Evolutionary conservation across 2,329 filamentous ascomycete species (phyloP).

Genomic region (Aspergillus proliferans): DNA sequence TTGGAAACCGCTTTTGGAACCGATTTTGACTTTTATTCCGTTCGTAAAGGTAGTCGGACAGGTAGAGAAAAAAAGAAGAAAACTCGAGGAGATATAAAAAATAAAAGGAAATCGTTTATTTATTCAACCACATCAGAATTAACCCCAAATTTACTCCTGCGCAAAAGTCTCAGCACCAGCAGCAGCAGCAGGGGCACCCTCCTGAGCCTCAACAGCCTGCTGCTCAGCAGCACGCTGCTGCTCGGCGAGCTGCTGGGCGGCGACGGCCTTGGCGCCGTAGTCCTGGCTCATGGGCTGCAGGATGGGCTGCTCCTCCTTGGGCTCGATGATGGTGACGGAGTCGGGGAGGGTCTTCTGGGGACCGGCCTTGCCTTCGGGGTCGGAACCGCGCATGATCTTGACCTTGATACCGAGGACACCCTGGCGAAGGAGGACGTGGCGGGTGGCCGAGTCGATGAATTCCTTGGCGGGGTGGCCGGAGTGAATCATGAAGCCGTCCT

Average conservation of each 20-base stretch:
- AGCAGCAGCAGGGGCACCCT: conserved; percentile 36
- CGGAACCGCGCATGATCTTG: conserved; percentile 99
- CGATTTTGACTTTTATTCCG: conserved; percentile 24
- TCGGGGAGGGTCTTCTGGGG: conserved; percentile 96
- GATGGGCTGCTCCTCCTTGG: conserved; percentile 97
- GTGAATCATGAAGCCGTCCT: conserved; percentile 99
- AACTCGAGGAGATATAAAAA: not conserved
- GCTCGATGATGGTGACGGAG: conserved; percentile 98
- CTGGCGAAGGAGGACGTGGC: conserved; percentile 99
- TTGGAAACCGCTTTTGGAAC: not conserved
- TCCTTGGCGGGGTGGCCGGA: conserved; percentile 99
- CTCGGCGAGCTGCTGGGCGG: conserved; percentile 52
- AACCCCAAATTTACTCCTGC: conserved; percentile 40
- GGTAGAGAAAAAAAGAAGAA: conserved; percentile 6
- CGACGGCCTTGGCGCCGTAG: conserved; percentile 87
- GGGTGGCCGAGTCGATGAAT: conserved; percentile 98
- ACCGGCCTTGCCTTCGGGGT: conserved; percentile 98
- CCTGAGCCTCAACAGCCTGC: conserved; percentile 46
- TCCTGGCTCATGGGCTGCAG: conserved; percentile 96
- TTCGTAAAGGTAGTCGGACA: conserved; percentile 27
- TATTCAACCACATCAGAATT: conserved; percentile 17
- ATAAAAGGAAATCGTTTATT: not conserved
- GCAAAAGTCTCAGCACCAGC: conserved; percentile 38
- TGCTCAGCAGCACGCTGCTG: conserved; percentile 55
- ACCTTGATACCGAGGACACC: conserved; percentile 99